phyloP scores from a whole-genome alignment of 176 grass and related monocot genomes.

The Canna indica region DNA sequence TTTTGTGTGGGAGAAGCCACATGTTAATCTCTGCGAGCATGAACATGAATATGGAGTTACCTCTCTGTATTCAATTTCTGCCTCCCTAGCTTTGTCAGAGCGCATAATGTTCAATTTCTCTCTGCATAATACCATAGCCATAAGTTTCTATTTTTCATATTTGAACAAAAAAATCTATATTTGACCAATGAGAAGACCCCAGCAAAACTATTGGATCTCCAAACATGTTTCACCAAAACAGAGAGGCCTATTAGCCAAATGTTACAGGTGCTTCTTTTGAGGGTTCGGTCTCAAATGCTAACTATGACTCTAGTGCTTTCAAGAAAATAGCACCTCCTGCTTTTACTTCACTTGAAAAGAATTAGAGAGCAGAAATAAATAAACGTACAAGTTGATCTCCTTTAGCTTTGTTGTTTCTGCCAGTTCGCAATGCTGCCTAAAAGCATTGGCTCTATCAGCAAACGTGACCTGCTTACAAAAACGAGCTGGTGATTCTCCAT shows the following conservation, averaged over 20 bases:
- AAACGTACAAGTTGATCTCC: constrained; percentile 85
- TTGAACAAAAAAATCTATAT: not conserved
- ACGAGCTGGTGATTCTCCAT: not conserved
- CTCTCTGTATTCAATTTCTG: constrained; percentile 76
- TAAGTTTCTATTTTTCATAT: not conserved
- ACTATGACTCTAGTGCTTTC: not conserved
- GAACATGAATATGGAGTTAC: not conserved
- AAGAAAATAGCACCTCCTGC: not conserved
- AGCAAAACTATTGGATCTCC: not conserved
- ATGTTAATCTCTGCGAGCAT: no score
- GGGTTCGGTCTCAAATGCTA: not conserved
- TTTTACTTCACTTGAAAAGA: not conserved
- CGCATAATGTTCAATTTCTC: constrained; percentile 89
- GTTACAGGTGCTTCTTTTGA: not conserved
- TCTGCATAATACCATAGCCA: constrained; percentile 36
- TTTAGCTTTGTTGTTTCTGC: constrained; percentile 89
- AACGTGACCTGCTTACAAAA: constrained; percentile 53
- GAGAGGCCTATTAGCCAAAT: not conserved
- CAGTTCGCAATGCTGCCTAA: constrained; percentile 87
- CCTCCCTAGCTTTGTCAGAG: constrained; percentile 60
- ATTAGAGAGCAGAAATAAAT: constrained; percentile 1
- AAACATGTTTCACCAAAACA: not conserved
- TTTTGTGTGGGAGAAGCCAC: not conserved
- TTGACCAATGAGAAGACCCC: not conserved
- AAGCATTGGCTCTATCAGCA: constrained; percentile 93